Conservation (phyloP, 2,329 filamentous ascomycete species). For the Podosphaera leucotricha region DNA sequence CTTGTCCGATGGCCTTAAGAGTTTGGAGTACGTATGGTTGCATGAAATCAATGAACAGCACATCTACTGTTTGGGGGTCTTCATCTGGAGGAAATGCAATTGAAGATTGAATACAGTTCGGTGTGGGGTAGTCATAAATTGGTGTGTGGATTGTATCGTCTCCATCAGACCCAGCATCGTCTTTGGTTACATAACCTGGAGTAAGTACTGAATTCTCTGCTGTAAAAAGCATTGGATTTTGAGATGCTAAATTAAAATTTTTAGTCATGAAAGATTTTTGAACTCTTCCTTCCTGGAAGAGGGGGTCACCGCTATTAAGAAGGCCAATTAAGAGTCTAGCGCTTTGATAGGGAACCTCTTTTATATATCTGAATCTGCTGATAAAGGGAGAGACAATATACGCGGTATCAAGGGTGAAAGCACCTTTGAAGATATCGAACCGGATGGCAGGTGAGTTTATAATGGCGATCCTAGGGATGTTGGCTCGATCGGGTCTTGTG, state of each 20-base stretch:
- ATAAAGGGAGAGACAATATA: slow-evolving; percentile 76
- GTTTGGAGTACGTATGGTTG: slow-evolving; percentile 60
- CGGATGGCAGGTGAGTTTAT: slow-evolving; percentile 79
- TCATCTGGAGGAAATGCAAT: slow-evolving; percentile 31
- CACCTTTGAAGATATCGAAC: slow-evolving; percentile 85
- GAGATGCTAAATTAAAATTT: slow-evolving; percentile 2
- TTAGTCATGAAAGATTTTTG: slow-evolving; percentile 10
- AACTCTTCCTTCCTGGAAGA: slow-evolving; percentile 15
- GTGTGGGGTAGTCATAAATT: slow-evolving; percentile 52
- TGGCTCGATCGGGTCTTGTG: slow-evolving; percentile 26
- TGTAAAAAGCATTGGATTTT: slow-evolving; percentile 14
- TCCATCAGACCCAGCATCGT: slow-evolving; percentile 62
- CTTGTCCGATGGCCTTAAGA: slow-evolving; percentile 34
- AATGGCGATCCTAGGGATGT: slow-evolving; percentile 45
- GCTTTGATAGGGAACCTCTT: slow-evolving; percentile 55
- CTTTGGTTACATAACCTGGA: slow-evolving; percentile 71
- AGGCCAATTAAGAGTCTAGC: slow-evolving; percentile 44
- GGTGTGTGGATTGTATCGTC: slow-evolving; percentile 70
- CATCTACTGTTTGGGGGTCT: slow-evolving; percentile 51
- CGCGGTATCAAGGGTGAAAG: slow-evolving; percentile 70
- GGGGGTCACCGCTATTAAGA: slow-evolving; percentile 30
- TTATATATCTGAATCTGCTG: slow-evolving; percentile 52
- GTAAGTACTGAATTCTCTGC: slow-evolving; percentile 18
- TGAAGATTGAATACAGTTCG: slow-evolving; percentile 59
- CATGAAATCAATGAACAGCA: slow-evolving; percentile 84